phyloP scores from a whole-genome alignment of 768 basidiomycete genomes.

The Naganishia randhawae region DNA sequence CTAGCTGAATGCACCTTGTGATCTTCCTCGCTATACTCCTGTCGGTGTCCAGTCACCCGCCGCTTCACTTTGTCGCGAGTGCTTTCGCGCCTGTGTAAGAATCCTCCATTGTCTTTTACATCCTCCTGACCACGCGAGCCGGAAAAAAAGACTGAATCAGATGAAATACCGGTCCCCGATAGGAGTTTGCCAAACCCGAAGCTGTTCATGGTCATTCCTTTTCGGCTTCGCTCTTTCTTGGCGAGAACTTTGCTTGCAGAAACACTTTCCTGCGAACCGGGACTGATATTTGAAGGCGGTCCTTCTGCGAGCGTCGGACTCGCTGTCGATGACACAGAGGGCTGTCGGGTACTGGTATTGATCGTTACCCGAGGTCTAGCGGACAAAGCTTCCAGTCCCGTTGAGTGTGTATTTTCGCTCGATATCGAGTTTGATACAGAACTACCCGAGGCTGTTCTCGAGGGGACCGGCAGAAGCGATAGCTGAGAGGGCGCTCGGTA shows the following conservation, averaged over 20 bases:
- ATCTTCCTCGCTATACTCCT: constrained; percentile 7
- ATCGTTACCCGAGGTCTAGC: not conserved
- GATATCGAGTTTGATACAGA: not conserved
- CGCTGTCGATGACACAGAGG: constrained; percentile 19
- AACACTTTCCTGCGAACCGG: constrained; percentile 16
- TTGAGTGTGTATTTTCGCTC: not conserved
- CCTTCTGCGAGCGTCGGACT: not conserved
- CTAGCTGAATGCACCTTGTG: not conserved
- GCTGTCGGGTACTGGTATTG: not conserved
- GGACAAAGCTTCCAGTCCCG: not conserved
- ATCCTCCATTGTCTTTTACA: not conserved
- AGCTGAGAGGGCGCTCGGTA: not conserved
- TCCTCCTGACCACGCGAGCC: not conserved
- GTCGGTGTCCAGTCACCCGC: constrained; percentile 3
- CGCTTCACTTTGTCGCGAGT: constrained; percentile 22
- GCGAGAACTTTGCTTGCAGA: not conserved
- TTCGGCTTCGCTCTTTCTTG: constrained; percentile 16
- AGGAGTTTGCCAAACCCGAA: constrained; percentile 75
- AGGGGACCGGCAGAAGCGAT: constrained; percentile 8
- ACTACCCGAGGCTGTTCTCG: constrained; percentile 8
- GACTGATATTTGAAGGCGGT: not conserved
- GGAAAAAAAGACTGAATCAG: constrained; percentile 8
- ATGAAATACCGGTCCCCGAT: constrained; percentile 35
- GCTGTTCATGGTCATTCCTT: constrained; percentile 73
- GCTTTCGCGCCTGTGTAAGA: constrained; percentile 6